phyloP scores from a whole-genome alignment of 768 basidiomycete genomes.

The Boletus rubropictus region DNA sequence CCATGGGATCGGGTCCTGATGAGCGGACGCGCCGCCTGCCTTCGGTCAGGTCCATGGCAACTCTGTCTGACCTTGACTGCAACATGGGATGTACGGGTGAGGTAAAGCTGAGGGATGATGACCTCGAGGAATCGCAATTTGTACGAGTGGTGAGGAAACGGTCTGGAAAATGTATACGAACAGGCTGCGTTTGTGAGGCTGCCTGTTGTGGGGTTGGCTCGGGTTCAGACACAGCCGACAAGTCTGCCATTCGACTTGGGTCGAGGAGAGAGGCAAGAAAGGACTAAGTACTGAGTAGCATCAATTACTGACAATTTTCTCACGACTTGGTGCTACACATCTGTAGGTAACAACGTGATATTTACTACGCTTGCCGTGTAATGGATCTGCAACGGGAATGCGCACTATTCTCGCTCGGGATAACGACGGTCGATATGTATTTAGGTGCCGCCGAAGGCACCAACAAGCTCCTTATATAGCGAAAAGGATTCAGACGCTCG shows the following conservation, averaged over 20 bases:
- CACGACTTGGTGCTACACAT: constrained; percentile 7
- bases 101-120: constrained; percentile 25
- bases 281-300: background rate
- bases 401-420: constrained; percentile 7
- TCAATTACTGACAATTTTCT: constrained; percentile 7
- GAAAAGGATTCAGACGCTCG: constrained; percentile 12
- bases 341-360: background rate
- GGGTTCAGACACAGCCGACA: constrained; percentile 18
- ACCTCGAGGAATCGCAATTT: constrained; percentile 28
- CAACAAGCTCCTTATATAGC: background rate
- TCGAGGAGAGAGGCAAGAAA: background rate
- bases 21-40: constrained; percentile 21
- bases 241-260: constrained; percentile 28
- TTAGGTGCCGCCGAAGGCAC: background rate
- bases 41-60: constrained; percentile 9
- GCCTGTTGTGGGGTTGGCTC: constrained; percentile 10
- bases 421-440: background rate
- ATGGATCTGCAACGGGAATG: constrained; percentile 6
- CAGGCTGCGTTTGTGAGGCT: constrained; percentile 10
- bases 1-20: constrained; percentile 14
- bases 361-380: constrained; percentile 9
- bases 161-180: constrained; percentile 34
- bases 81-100: constrained; percentile 13
- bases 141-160: constrained; percentile 23
- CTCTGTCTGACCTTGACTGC: constrained; percentile 13